A percentile compares a stretch with the other conserved stretches of the same genome.
These are phyloP conservation scores for Psilocybe tampanensis DNA, from an alignment of 768 basidiomycete species.

Conservation along the genomic window DNA sequence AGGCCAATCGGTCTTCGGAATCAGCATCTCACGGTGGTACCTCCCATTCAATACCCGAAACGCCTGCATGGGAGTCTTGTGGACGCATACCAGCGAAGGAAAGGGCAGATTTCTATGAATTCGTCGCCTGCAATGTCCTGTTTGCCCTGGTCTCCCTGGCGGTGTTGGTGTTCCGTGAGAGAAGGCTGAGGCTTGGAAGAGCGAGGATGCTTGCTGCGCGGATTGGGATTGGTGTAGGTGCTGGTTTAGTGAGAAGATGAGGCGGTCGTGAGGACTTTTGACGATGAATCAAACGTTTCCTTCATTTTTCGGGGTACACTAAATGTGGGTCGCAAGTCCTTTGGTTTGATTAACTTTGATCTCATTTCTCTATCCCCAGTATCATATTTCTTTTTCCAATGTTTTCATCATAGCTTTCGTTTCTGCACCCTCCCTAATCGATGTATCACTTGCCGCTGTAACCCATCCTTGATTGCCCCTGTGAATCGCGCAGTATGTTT, in stretches of 20 bases:
- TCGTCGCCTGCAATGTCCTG: constrained; percentile 79
- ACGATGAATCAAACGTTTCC: not conserved
- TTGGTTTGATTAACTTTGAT: not conserved
- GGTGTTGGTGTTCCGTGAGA: constrained; percentile 69
- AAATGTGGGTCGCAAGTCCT: constrained; percentile 2
- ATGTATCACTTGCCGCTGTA: not conserved
- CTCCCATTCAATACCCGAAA: constrained; percentile 38
- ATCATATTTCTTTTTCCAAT: constrained; percentile 1
- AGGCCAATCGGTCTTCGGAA: constrained; percentile 19
- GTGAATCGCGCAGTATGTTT: too few species aligned
- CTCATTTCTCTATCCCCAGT: not conserved
- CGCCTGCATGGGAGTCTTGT: constrained; percentile 91
- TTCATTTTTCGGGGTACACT: not conserved
- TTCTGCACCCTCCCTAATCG: not conserved
- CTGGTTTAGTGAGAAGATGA: constrained; percentile 17
- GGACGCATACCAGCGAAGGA: constrained; percentile 83
- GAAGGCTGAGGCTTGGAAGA: constrained; percentile 69
- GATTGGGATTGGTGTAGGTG: constrained; percentile 65
- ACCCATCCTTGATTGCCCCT: too few species aligned
- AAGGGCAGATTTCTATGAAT: constrained; percentile 88
- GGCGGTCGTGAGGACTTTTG: not conserved
- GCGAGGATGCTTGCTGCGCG: constrained; percentile 84
- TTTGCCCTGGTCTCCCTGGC: constrained; percentile 69
- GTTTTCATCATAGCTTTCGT: constrained; percentile 2
- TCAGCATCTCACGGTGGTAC: constrained; percentile 4